Evolutionary conservation across 805 yeast genomes (phyloP), one percentile per base, ranked within the genome.

Genomic region (Ogataea methylovora): DNA sequence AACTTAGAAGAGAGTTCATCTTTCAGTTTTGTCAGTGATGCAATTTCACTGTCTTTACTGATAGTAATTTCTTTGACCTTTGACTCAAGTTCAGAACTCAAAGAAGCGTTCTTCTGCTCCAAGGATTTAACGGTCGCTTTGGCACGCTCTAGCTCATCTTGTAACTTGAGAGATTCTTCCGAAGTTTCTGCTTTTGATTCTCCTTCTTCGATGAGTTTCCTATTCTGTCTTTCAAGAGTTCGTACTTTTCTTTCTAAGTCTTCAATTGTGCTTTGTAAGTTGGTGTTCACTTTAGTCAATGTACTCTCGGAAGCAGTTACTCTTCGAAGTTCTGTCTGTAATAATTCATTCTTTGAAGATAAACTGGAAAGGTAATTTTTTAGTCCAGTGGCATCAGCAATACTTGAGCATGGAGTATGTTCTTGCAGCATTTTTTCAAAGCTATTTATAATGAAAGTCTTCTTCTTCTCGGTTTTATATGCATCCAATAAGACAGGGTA

Each of bases 401-500:
- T 74, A 24, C 79, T 71, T 1, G 83, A 69, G 32, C 84, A 69
- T 0, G 97, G 97, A 0, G 97, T 88, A 43, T 73, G 60, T 47
- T 90, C 97, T 33, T 73, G 67, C 39, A 90, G 60, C 11, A 82
- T 71, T 36, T 63, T 74, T 50, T 86, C 96, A 45, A 88, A 81
- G 0, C 61, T 49, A 4, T 52, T 63, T 8, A 87, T 69, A 29
- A 79, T 65, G 30, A 72, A 79, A 2, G 69, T 62, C 46, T 79
- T 82, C 32, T 70, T 64, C 60, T 83, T 85, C 54, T 88, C 96
- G 1, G 69, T 62, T 50, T 86, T 84, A 60, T 85, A 92, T 0
- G 97, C 96, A 29, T 81, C 81, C 33, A 87, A 67, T 12, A 90
- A 63, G 28, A 76, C 61, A 0, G 98, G 98, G 52, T 92, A 90